A percentile compares a stretch with the other conserved stretches of the same genome.
phyloP scores from a whole-genome alignment of 345 rosid species.

The Hibiscus syriacus region DNA sequence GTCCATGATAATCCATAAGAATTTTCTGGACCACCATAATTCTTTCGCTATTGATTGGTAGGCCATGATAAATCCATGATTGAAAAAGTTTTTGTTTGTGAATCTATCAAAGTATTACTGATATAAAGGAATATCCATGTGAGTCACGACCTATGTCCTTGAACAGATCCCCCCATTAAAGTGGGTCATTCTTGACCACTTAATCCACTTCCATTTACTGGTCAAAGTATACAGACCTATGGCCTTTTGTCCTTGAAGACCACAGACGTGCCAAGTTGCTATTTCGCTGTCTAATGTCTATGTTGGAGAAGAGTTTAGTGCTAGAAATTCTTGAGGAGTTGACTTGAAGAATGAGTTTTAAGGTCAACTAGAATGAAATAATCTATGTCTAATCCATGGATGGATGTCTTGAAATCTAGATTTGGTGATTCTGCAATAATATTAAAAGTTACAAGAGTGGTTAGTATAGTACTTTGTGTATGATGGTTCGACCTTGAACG shows the following conservation, averaged over 20 bases:
- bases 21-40: not conserved
- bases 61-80: not conserved
- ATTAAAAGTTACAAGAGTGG: not conserved
- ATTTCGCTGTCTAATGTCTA: not conserved
- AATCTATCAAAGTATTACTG: not conserved
- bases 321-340: not conserved
- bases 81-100: not conserved
- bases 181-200: not conserved
- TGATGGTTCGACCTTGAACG: not conserved
- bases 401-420: not conserved
- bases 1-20: not conserved
- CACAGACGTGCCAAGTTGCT: not conserved
- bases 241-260: constrained; percentile 4
- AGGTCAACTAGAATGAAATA: not conserved
- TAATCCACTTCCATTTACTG: not conserved
- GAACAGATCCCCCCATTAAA: not conserved
- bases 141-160: not conserved
- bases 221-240: not conserved
- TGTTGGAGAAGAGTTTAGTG: not conserved
- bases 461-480: not conserved
- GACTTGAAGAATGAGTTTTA: not conserved
- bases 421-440: not conserved
- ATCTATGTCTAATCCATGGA: not conserved
- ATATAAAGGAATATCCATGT: constrained; percentile 1
- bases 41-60: not conserved